phyloP scores from a whole-genome alignment of 1,284 basidiomycete species.

The Irpex rosettiformis region DNA sequence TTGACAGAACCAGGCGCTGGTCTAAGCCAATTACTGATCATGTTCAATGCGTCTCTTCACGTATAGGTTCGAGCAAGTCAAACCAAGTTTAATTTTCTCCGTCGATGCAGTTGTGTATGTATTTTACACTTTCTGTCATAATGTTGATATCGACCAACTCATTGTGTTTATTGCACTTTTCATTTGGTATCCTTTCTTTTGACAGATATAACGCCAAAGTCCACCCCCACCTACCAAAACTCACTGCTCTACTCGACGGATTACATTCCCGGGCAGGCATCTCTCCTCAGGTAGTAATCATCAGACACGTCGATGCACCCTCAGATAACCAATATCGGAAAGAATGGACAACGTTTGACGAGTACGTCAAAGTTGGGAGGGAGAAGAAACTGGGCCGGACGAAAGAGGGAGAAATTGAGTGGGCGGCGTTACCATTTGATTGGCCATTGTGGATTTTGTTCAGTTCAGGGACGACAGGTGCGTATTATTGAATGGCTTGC shows the following conservation, averaged over 20 bases:
- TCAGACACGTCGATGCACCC: constrained; percentile 40
- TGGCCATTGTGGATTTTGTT: constrained; percentile 88
- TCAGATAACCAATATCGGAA: constrained; percentile 36
- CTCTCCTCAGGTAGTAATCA: constrained; percentile 56
- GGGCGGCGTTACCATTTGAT: constrained; percentile 67
- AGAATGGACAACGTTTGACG: constrained; percentile 56
- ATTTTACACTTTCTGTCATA: background rate
- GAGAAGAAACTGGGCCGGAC: constrained; percentile 44
- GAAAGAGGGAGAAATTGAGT: constrained; percentile 51
- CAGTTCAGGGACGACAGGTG: constrained; percentile 82
- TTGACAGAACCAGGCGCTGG: no score
- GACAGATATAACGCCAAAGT: constrained; percentile 67
- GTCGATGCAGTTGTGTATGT: constrained; percentile 69
- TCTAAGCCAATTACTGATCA: no score
- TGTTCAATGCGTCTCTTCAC: no score
- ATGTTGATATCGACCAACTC: no score
- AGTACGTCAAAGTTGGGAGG: constrained; percentile 47
- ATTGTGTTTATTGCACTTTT: no score
- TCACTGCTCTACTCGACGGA: constrained; percentile 52
- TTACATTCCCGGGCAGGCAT: constrained; percentile 36
- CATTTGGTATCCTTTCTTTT: background rate
- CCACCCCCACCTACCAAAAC: constrained; percentile 67
- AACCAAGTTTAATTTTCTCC: constrained; percentile 70
- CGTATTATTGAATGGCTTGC: no score
- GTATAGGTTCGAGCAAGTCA: constrained; percentile 67